phyloP scores from a whole-genome alignment of 1,284 basidiomycete species.

The Cutaneotrichosporon sp. region DNA sequence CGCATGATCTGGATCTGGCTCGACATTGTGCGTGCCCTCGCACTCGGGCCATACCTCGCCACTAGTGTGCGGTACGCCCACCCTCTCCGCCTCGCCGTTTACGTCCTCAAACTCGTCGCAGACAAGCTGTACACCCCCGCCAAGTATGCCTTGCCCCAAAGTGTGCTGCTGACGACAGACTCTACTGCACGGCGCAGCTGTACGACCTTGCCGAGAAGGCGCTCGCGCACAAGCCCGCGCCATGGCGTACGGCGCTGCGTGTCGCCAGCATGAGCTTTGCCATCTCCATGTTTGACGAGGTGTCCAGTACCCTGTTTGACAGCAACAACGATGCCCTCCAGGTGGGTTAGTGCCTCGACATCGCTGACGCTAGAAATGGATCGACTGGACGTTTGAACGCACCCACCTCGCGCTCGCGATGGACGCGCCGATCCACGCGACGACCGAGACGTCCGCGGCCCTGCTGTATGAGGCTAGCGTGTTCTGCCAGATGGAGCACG shows the following conservation, averaged over 20 bases:
- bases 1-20: slow-evolving; percentile 8
- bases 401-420: slow-evolving; percentile 69
- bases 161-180: not conserved
- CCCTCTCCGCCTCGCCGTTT: not conserved
- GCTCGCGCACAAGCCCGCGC: not conserved
- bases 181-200: slow-evolving; percentile 6
- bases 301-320: not conserved
- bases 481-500: slow-evolving; percentile 27
- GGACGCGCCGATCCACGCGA: slow-evolving; percentile 65
- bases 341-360: not conserved
- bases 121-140: slow-evolving; percentile 1
- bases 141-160: slow-evolving; percentile 4
- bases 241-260: slow-evolving; percentile 4
- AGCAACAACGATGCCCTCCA: not conserved
- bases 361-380: slow-evolving; percentile 53
- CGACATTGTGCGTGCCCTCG: slow-evolving; percentile 6
- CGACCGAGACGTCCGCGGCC: slow-evolving; percentile 63
- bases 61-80: not conserved
- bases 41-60: not conserved
- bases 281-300: not conserved
- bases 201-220: slow-evolving; percentile 8
- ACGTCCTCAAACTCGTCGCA: not conserved
- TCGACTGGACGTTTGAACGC: slow-evolving; percentile 66
- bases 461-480: slow-evolving; percentile 67
- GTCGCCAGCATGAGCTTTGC: slow-evolving; percentile 1